Conservation (phyloP, 2,329 filamentous ascomycete species). For the Scedosporium boydii region DNA sequence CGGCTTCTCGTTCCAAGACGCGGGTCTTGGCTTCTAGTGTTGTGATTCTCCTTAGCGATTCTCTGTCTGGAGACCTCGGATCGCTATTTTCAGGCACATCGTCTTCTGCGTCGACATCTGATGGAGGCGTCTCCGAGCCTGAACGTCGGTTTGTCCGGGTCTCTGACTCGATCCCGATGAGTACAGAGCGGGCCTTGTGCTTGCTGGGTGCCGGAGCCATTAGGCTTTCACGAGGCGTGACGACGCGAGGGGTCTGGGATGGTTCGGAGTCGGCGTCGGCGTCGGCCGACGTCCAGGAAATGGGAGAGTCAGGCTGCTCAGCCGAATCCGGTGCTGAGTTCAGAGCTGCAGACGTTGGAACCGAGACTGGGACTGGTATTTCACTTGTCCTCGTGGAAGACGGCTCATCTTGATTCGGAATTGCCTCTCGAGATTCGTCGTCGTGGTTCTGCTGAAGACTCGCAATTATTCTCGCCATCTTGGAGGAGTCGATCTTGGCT, state of each 20-base stretch:
- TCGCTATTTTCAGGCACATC: not conserved
- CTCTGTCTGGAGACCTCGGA: not conserved
- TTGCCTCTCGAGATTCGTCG: too few relatives aligned
- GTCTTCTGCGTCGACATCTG: not conserved
- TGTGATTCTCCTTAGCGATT: not conserved
- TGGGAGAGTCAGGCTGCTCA: not conserved
- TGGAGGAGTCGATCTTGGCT: too few relatives aligned
- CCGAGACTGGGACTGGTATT: not conserved
- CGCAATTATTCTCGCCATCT: too few relatives aligned
- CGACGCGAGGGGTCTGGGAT: not conserved
- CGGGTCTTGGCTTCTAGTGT: not conserved
- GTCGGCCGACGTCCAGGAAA: not conserved
- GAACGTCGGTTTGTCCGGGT: not conserved
- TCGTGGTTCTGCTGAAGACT: too few relatives aligned
- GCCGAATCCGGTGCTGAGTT: not conserved
- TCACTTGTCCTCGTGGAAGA: too few relatives aligned
- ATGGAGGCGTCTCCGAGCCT: not conserved
- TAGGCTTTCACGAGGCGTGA: not conserved
- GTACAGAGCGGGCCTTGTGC: not conserved
- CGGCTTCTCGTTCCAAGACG: conserved; percentile 1
- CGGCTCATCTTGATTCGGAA: too few relatives aligned
- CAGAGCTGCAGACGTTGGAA: too few relatives aligned
- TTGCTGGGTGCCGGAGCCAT: not conserved
- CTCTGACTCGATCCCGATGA: not conserved
- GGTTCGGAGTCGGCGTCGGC: not conserved